Evolutionary conservation across 31 red algal species (phyloP).

Genomic region (Odonthalia washingtoniensis): DNA sequence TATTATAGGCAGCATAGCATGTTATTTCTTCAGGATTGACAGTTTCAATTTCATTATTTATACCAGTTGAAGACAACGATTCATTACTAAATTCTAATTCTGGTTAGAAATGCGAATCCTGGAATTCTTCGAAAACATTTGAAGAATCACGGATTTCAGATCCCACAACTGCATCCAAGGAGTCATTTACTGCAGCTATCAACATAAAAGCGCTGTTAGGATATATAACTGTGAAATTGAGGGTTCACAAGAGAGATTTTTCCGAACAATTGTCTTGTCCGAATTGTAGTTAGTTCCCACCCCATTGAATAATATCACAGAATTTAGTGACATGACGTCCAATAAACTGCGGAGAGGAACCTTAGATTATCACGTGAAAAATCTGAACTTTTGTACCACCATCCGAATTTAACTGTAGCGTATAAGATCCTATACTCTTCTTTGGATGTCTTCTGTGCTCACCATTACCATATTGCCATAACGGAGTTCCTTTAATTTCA

Average conservation of each 20-base stretch:
- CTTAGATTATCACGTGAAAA: slow-evolving; percentile 35
- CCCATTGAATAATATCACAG: slow-evolving; percentile 22
- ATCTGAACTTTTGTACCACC: slow-evolving; percentile 10
- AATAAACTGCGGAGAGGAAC: slow-evolving; percentile 30
- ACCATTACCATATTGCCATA: slow-evolving; percentile 37
- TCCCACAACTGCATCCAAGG: too few species aligned
- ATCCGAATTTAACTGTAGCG: slow-evolving; percentile 3
- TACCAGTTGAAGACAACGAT: background rate
- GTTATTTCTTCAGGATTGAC: background rate
- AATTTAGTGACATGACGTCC: slow-evolving; percentile 28
- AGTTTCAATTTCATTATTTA: background rate
- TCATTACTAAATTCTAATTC: too few species aligned
- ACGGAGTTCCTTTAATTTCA: too few species aligned
- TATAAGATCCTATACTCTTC: slow-evolving; percentile 10
- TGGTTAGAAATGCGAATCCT: too few species aligned
- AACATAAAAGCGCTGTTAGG: background rate
- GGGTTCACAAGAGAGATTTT: background rate
- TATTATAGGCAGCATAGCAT: background rate
- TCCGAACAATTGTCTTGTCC: too few species aligned
- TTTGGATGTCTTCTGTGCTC: slow-evolving; percentile 19
- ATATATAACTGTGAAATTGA: background rate
- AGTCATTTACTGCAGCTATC: background rate
- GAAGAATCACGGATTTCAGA: too few species aligned
- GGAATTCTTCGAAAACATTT: too few species aligned
- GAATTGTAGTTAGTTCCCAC: too few species aligned